A percentile compares a stretch with the other conserved stretches of the same genome.
Evolutionary conservation across 2,329 filamentous ascomycete species (phyloP).

Genomic region (Fusarium hostae): DNA sequence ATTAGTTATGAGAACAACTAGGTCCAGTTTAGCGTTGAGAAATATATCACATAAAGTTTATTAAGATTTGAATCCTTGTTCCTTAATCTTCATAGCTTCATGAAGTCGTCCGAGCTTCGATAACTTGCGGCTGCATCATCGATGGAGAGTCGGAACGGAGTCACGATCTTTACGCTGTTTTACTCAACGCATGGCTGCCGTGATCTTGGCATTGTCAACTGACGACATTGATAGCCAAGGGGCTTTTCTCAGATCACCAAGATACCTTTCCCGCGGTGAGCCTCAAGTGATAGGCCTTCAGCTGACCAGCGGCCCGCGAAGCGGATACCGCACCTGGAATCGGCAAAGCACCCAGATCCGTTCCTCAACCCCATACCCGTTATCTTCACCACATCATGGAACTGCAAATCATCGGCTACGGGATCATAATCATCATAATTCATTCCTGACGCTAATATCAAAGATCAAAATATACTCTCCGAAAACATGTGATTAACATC

Average conservation of each 20-base stretch:
- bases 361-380: not conserved
- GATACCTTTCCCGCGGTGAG: not conserved
- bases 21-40: not conserved
- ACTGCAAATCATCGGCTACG: not conserved
- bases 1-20: conserved; percentile 47
- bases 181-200: too few relatives aligned
- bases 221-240: accelerated
- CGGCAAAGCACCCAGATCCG: not conserved
- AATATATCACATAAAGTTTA: not conserved
- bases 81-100: too few relatives aligned
- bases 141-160: too few relatives aligned
- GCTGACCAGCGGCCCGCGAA: not conserved
- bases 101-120: too few relatives aligned
- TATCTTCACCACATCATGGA: not conserved
- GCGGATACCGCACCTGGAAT: not conserved
- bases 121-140: accelerated
- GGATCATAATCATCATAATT: not conserved
- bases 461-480: conserved; percentile 17
- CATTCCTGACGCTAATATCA: not conserved
- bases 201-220: not conserved
- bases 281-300: not conserved
- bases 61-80: too few relatives aligned
- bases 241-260: too few relatives aligned
- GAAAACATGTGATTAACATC: conserved; percentile 35
- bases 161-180: not conserved